Evolutionary conservation across 2,329 filamentous ascomycete genomes (phyloP).

Genomic region (Penicillium vulpinum): DNA sequence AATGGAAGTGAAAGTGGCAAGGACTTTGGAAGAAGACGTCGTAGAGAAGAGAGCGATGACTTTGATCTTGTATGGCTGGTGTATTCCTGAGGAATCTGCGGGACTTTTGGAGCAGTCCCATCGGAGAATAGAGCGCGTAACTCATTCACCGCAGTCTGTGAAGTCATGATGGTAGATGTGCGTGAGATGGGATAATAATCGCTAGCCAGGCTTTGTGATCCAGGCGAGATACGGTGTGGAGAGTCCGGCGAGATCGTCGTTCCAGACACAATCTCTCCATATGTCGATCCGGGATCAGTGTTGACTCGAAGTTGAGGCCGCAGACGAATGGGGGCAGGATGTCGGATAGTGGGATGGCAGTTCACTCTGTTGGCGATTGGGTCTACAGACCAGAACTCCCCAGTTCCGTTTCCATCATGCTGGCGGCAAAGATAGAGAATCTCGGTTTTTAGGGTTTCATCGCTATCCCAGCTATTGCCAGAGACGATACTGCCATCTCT

Average conservation of each 20-base stretch:
- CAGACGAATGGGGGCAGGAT: conserved; percentile 32
- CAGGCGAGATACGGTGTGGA: conserved; percentile 16
- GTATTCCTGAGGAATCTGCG: conserved; percentile 17
- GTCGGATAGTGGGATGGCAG: conserved; percentile 33
- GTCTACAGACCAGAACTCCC: conserved; percentile 25
- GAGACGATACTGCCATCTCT: conserved; percentile 36
- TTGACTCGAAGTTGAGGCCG: conserved; percentile 35
- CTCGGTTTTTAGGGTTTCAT: conserved; percentile 39
- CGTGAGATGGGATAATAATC: conserved; percentile 29
- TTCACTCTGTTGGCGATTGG: conserved; percentile 29
- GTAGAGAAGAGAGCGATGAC: conserved; percentile 38
- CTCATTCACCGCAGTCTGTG: conserved; percentile 24
- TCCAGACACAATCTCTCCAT: conserved; percentile 33
- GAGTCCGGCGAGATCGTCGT: conserved; percentile 29
- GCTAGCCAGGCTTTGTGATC: conserved; percentile 20
- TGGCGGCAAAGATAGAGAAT: conserved; percentile 41
- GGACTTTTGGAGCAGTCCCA: conserved; percentile 25
- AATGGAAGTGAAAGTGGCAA: conserved; percentile 32
- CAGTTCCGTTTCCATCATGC: conserved; percentile 33
- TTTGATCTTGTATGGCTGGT: conserved; percentile 31
- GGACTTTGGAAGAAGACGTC: conserved; percentile 34
- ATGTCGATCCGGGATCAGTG: conserved; percentile 28
- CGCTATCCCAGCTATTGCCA: conserved; percentile 37
- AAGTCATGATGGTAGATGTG: conserved; percentile 32
- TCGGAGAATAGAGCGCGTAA: conserved; percentile 22